Percentiles rank a stretch among this genome's conserved stretches.
phyloP scores from a whole-genome alignment of 352 stramenopile genomes.

The Peronospora belbahrii region DNA sequence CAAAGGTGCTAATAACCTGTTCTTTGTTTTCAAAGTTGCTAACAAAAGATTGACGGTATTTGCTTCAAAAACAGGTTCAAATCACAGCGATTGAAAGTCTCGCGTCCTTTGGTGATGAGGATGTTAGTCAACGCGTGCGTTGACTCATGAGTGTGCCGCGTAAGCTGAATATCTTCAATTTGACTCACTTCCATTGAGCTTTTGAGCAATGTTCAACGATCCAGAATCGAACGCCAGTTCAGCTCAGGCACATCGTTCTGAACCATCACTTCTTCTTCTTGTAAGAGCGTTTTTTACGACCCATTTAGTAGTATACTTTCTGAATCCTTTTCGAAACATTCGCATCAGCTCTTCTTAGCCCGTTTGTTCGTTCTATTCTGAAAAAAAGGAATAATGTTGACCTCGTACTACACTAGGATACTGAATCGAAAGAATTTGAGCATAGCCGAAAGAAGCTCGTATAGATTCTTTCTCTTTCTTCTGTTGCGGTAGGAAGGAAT shows the following conservation, averaged over 20 bases:
- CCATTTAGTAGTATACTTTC: background rate
- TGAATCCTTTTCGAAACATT: background rate
- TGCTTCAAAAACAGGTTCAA: background rate
- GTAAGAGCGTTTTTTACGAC: too few species aligned
- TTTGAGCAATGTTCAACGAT: background rate
- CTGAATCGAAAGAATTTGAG: too few species aligned
- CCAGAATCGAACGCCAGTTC: conserved; percentile 5
- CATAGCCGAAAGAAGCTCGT: background rate
- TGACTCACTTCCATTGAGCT: too few species aligned
- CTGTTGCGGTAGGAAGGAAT: too few species aligned
- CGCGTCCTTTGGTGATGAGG: background rate
- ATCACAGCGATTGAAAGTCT: background rate
- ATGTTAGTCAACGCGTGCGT: background rate
- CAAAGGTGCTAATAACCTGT: background rate
- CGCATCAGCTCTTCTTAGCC: background rate
- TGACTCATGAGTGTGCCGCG: background rate
- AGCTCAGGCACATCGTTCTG: conserved; percentile 19
- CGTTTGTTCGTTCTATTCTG: background rate
- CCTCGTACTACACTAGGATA: too few species aligned
- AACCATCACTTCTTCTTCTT: conserved; percentile 7
- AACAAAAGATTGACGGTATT: background rate
- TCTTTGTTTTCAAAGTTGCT: background rate
- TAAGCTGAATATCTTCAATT: background rate
- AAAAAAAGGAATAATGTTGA: background rate
- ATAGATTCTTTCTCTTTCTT: too few species aligned